phyloP scores from a whole-genome alignment of 2,329 filamentous ascomycete genomes.

The Venturia carpophila region DNA sequence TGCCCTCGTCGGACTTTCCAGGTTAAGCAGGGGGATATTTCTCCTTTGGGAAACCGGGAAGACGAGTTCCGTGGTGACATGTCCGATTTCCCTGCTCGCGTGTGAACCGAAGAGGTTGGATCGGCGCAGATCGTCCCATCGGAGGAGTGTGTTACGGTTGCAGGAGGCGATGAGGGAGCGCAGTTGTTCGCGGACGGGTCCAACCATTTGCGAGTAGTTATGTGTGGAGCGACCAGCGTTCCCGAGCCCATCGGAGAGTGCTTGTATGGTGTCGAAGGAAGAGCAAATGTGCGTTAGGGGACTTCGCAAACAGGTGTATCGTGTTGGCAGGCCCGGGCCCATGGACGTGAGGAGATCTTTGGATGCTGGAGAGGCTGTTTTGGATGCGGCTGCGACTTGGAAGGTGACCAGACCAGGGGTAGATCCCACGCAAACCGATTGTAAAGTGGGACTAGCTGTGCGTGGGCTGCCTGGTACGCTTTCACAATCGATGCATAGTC shows the following conservation, averaged over 20 bases:
- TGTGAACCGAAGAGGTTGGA: slow-evolving; percentile 12
- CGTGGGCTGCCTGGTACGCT: slow-evolving; percentile 8
- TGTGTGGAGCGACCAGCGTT: background rate
- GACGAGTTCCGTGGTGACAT: slow-evolving; percentile 5
- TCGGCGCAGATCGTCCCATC: slow-evolving; percentile 10
- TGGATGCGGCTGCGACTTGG: slow-evolving; percentile 11
- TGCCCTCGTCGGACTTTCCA: background rate
- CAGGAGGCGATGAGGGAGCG: slow-evolving; percentile 12
- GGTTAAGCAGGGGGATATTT: slow-evolving; percentile 2
- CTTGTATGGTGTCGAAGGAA: slow-evolving; percentile 14
- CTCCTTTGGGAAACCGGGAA: slow-evolving; percentile 10
- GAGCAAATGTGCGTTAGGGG: slow-evolving; percentile 13
- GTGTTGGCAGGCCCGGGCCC: slow-evolving; percentile 11
- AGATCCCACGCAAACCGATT: slow-evolving; percentile 13
- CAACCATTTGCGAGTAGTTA: slow-evolving; percentile 1
- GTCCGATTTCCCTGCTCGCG: slow-evolving; percentile 1
- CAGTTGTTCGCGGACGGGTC: slow-evolving; percentile 10
- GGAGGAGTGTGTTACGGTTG: slow-evolving; percentile 15
- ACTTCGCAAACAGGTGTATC: slow-evolving; percentile 16
- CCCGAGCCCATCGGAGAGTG: slow-evolving; percentile 2
- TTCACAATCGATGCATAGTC: slow-evolving; percentile 12
- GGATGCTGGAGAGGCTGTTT: slow-evolving; percentile 2
- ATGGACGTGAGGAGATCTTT: slow-evolving; percentile 12
- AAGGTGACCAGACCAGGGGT: slow-evolving; percentile 13
- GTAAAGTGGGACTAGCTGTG: slow-evolving; percentile 7